Conservation (phyloP, 805 yeast genomes). For the Babjeviella inositovora region DNA sequence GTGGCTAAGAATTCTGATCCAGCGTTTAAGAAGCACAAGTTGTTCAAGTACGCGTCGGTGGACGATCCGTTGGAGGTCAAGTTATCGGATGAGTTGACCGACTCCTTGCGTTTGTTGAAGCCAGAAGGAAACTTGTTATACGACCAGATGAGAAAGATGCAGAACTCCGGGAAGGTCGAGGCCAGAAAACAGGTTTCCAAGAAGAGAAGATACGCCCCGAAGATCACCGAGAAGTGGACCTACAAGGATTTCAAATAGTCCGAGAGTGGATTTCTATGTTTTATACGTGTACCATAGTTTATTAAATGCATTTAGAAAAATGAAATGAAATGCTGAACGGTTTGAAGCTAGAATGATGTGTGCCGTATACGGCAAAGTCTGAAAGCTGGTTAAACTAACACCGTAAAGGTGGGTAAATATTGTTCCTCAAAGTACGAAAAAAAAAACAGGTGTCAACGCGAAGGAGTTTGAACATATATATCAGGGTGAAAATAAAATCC, state of each 20-base stretch:
- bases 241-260: constrained; percentile 73
- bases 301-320: too few relatives aligned
- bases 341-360: too few relatives aligned
- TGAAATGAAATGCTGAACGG: too few relatives aligned
- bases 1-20: constrained; percentile 6
- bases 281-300: too few relatives aligned
- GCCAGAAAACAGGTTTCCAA: constrained; percentile 58
- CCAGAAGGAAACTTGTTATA: constrained; percentile 83
- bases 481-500: too few relatives aligned
- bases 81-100: constrained; percentile 76
- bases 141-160: constrained; percentile 71
- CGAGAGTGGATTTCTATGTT: too few relatives aligned
- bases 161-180: constrained; percentile 77
- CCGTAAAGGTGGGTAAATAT: too few relatives aligned
- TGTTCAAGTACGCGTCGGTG: constrained; percentile 22
- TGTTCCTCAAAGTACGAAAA: too few relatives aligned
- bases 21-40: constrained; percentile 12
- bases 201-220: constrained; percentile 52
- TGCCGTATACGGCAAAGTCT: too few relatives aligned
- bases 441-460: too few relatives aligned
- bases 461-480: too few relatives aligned
- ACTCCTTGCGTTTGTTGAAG: constrained; percentile 66
- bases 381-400: too few relatives aligned
- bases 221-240: constrained; percentile 84
- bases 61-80: constrained; percentile 54